A percentile compares a stretch with the other conserved stretches of the same genome.
These are phyloP conservation scores for Diophrys sp. DNA, from an alignment of 73 alveolate genomes.

Conservation along the genomic window DNA sequence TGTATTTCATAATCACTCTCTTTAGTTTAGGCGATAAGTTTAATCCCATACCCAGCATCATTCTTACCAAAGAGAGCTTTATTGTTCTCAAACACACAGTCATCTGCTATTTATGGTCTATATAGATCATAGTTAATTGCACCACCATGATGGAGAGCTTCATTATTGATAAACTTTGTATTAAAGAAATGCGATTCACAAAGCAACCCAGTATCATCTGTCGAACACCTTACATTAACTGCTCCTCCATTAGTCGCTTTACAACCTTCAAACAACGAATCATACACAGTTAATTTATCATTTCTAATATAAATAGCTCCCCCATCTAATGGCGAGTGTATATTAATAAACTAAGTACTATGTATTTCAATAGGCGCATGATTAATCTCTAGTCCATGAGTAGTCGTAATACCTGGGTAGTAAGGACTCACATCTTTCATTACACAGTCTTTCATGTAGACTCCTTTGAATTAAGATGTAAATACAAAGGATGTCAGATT, in stretches of 20 bases:
- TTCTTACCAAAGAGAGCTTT: background rate
- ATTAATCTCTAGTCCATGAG: background rate
- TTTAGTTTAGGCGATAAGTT: background rate
- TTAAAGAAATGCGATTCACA: background rate
- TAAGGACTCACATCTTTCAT: background rate
- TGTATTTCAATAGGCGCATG: background rate
- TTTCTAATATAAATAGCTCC: background rate
- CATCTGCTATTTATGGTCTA: conserved; percentile 1
- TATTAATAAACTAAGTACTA: background rate
- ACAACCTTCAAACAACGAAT: background rate
- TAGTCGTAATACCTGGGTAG: background rate
- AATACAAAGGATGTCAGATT: background rate
- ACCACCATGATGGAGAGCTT: background rate
- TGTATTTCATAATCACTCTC: background rate
- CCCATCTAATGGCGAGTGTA: background rate
- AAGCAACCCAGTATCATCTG: background rate
- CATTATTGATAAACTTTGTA: background rate
- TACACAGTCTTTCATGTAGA: background rate
- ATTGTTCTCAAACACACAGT: background rate
- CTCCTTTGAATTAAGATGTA: background rate
- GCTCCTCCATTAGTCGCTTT: background rate
- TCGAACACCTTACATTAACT: background rate
- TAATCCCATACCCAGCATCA: conserved; percentile 2
- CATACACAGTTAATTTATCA: background rate
- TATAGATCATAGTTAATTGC: conserved; percentile 1